A percentile compares a stretch with the other conserved stretches of the same genome.
Conservation (phyloP, 495 filamentous ascomycete species). For the Cenococcum geophilum region DNA sequence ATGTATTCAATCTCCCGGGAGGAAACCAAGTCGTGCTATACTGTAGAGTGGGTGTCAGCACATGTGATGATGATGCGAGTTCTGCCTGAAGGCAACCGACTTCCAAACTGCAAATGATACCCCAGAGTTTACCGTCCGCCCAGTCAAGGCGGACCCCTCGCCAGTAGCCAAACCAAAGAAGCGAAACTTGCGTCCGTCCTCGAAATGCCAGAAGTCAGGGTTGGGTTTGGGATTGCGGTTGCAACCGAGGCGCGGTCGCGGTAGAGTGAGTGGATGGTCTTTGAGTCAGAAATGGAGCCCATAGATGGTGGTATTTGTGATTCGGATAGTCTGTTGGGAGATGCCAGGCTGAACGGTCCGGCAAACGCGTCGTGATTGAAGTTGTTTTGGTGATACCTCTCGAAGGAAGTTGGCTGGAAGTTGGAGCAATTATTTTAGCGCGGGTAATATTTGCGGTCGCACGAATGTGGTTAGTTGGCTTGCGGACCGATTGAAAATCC, state of each 20-base stretch:
- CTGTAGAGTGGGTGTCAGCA: slow-evolving; percentile 9
- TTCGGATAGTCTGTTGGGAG: not conserved
- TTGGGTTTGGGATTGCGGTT: slow-evolving; percentile 15
- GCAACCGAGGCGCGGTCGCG: slow-evolving; percentile 14
- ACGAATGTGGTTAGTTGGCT: too few species aligned
- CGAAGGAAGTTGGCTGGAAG: slow-evolving; percentile 1
- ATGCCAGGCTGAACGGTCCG: not conserved
- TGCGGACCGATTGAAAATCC: too few species aligned
- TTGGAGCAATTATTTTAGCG: not conserved
- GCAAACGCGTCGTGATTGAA: not conserved
- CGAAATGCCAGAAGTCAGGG: slow-evolving; percentile 29
- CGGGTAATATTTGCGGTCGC: too few species aligned
- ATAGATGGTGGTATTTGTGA: slow-evolving; percentile 24
- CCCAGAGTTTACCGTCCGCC: slow-evolving; percentile 43
- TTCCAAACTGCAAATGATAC: slow-evolving; percentile 1
- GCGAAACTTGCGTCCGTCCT: slow-evolving; percentile 36
- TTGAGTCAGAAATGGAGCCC: slow-evolving; percentile 25
- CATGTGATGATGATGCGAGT: not conserved
- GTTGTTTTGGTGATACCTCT: not conserved
- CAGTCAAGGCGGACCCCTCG: slow-evolving; percentile 44
- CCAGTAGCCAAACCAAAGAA: slow-evolving; percentile 41
- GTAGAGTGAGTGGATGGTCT: slow-evolving; percentile 7
- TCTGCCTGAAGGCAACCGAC: slow-evolving; percentile 10
- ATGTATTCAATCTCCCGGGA: not conserved
- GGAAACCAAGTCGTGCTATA: slow-evolving; percentile 1